Base-by-base conservation (phyloP, 176 grass and related monocot species). In the Luzula sylvatica region DNA sequence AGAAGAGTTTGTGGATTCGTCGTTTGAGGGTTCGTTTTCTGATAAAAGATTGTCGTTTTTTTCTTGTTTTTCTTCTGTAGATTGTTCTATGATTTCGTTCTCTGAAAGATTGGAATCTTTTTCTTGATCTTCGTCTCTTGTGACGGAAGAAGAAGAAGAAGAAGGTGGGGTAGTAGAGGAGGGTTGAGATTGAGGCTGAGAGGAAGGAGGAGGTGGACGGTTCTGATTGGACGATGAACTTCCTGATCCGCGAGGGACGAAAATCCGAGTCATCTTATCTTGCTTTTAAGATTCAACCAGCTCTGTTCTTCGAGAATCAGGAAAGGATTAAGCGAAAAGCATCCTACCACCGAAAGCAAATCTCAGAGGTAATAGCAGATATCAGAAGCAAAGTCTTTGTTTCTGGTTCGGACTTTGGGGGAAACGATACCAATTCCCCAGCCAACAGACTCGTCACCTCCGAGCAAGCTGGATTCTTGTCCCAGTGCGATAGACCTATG, bases 181-280 rank as follows among this genome's bases (percentile, higher is more conserved):
- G 26, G 69, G 60, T 71, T 54, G 20, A 16, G 86, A 16, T 58
- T 51, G 65, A 12, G 78, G 76, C 21, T 73, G 74, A 45, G 20
- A 55, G 38, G 61, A 47, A 49, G 76, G 67, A 3, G 86, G 63
- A 20, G 68, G 64, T 14, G 71, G 67, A 5, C 93, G 86, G 3
- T 61, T 52, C 11, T 78, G 65, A 58, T 67, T 87, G 41, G 93
- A 99, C 52, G 93, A 92, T 60, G 93, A 87, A 39, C 79, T 76
- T 14, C 55, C 65, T 4, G 79, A 56, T 43, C 93, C 93, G 26
- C 93, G 86, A 72, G 85, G 75, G 65, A 99, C 82, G 52, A 80
- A 87, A 58, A 99, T 99, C 72, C 82, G 81, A 75, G 93, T 99
- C 93, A 99, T 99, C 67, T 68, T 78, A 66, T 65, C 14, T 38